phyloP scores from a whole-genome alignment of 768 basidiomycete species.

The Suillus americanus region DNA sequence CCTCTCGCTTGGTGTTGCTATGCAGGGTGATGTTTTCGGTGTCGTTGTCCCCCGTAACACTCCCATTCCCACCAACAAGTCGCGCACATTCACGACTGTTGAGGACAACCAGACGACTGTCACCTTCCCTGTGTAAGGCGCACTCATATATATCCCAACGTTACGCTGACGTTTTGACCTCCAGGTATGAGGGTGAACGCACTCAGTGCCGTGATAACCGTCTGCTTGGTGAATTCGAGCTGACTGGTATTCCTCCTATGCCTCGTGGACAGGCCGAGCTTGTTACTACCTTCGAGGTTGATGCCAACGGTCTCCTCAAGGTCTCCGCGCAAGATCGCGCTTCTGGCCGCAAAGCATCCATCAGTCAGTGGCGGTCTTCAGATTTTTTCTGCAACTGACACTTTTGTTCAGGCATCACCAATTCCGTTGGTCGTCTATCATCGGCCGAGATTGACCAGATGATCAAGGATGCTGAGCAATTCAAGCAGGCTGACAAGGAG shows the following conservation, averaged over 20 bases:
- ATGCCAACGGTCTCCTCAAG: slow-evolving; percentile 99
- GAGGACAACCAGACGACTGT: slow-evolving; percentile 99
- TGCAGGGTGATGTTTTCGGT: slow-evolving; percentile 99
- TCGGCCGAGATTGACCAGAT: slow-evolving; percentile 98
- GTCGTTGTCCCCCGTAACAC: slow-evolving; percentile 99
- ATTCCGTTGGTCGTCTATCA: slow-evolving; percentile 98
- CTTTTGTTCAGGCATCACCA: slow-evolving; percentile 75
- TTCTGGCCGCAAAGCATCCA: slow-evolving; percentile 98
- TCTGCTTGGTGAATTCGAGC: slow-evolving; percentile 98
- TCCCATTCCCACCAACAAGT: slow-evolving; percentile 99
- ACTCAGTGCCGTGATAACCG: slow-evolving; percentile 99
- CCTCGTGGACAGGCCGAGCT: slow-evolving; percentile 99
- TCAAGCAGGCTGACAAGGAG: slow-evolving; percentile 95
- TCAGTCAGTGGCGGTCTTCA: slow-evolving; percentile 56
- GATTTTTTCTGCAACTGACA: slow-evolving; percentile 10
- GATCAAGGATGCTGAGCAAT: slow-evolving; percentile 99
- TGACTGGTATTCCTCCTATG: slow-evolving; percentile 98
- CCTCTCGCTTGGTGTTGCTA: slow-evolving; percentile 98
- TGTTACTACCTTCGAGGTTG: slow-evolving; percentile 98
- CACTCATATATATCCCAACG: not conserved
- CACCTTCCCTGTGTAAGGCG: slow-evolving; percentile 93
- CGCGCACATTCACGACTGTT: slow-evolving; percentile 97
- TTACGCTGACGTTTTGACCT: slow-evolving; percentile 12
- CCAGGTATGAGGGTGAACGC: slow-evolving; percentile 96
- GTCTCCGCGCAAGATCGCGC: slow-evolving; percentile 98